phyloP scores from a whole-genome alignment of 352 stramenopile species.

The Elongisporangium prolatum region DNA sequence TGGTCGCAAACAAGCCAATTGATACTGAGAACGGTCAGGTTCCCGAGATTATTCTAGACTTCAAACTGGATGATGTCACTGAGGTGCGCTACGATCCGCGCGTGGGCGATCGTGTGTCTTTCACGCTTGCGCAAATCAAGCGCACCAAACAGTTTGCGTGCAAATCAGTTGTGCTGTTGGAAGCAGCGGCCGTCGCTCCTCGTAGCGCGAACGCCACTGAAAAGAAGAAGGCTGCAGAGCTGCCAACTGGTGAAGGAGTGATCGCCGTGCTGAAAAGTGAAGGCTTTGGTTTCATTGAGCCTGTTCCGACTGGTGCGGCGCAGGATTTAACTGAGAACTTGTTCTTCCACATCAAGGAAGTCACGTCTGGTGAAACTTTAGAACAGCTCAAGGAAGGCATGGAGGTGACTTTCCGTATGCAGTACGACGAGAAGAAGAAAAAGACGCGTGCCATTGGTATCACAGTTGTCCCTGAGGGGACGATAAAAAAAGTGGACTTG shows the following conservation, averaged over 20 bases:
- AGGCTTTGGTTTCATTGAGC: constrained; percentile 77
- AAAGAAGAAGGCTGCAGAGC: constrained; percentile 9
- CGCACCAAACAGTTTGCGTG: constrained; percentile 64
- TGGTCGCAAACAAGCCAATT: constrained; percentile 14
- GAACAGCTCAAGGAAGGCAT: constrained; percentile 63
- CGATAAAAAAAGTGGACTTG: constrained; percentile 41
- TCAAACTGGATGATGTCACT: constrained; percentile 48
- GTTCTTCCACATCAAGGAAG: constrained; percentile 80
- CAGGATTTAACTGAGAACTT: constrained; percentile 49
- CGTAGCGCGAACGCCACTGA: constrained; percentile 15
- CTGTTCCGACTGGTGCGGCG: constrained; percentile 19
- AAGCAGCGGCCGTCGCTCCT: constrained; percentile 12
- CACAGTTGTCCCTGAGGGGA: constrained; percentile 45
- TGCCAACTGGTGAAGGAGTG: constrained; percentile 44
- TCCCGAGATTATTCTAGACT: constrained; percentile 41
- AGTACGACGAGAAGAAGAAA: constrained; percentile 71
- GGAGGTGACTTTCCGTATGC: constrained; percentile 59
- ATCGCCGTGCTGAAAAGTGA: constrained; percentile 61
- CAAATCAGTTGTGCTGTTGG: constrained; percentile 42
- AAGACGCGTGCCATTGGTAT: constrained; percentile 52
- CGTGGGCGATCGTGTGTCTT: constrained; percentile 56
- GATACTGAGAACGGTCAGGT: constrained; percentile 2
- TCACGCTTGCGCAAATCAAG: constrained; percentile 54
- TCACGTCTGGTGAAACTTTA: constrained; percentile 44
- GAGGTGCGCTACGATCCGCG: constrained; percentile 67